Evolutionary conservation across 2,329 filamentous ascomycete genomes (phyloP).

Genomic region (Lecanoromycetidae sp.): DNA sequence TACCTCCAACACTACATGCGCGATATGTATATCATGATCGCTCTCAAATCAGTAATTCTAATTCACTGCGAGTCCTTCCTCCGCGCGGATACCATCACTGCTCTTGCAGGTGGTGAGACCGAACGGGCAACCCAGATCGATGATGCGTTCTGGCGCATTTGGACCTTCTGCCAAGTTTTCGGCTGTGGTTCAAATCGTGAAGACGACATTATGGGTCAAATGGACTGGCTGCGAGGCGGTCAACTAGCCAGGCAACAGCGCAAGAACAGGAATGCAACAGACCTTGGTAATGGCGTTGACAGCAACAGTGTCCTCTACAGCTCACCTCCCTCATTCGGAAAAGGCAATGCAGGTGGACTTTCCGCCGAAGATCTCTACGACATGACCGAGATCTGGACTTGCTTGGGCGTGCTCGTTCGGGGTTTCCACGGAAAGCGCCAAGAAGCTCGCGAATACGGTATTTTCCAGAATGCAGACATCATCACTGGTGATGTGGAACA

Average conservation of each 20-base stretch:
- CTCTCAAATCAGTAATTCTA: slow-evolving; percentile 45
- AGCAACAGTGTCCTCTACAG: slow-evolving; percentile 36
- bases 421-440: slow-evolving; percentile 42
- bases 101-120: slow-evolving; percentile 38
- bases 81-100: slow-evolving; percentile 43
- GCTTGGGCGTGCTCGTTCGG: slow-evolving; percentile 44
- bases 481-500: slow-evolving; percentile 37
- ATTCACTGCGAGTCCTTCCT: slow-evolving; percentile 45
- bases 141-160: slow-evolving; percentile 53
- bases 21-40: slow-evolving; percentile 42
- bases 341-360: slow-evolving; percentile 44
- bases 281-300: slow-evolving; percentile 2
- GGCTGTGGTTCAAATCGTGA: slow-evolving; percentile 46
- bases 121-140: slow-evolving; percentile 41
- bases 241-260: slow-evolving; percentile 37
- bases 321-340: slow-evolving; percentile 45
- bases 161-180: slow-evolving; percentile 54
- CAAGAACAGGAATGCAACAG: slow-evolving; percentile 28
- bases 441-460: slow-evolving; percentile 43
- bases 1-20: slow-evolving; percentile 41
- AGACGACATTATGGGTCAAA: slow-evolving; percentile 46
- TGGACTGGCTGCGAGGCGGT: slow-evolving; percentile 52
- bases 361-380: slow-evolving; percentile 47
- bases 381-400: slow-evolving; percentile 54
- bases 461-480: slow-evolving; percentile 41